Evolutionary conservation across 2,329 filamentous ascomycete species (phyloP).

Genomic region (Hysterium pulicare): DNA sequence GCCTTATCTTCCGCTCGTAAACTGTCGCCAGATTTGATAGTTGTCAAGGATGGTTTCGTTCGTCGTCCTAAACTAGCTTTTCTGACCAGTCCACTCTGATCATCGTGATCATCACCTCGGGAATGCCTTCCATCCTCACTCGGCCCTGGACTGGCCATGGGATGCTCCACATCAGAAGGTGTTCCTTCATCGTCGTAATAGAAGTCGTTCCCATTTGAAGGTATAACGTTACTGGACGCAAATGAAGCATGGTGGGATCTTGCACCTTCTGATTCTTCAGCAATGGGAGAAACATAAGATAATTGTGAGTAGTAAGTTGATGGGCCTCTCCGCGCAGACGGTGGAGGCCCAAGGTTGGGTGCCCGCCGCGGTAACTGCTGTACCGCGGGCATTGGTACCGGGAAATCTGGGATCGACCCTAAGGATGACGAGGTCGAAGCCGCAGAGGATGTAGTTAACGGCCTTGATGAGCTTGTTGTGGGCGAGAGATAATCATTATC

Average conservation of each 20-base stretch:
- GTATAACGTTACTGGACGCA: conserved; percentile 50
- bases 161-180: conserved; percentile 38
- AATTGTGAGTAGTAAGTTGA: conserved; percentile 48
- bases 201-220: conserved; percentile 38
- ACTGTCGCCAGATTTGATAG: conserved; percentile 44
- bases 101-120: conserved; percentile 31
- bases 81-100: conserved; percentile 40
- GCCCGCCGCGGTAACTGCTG: conserved; percentile 36
- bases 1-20: conserved; percentile 20
- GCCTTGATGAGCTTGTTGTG: conserved; percentile 26
- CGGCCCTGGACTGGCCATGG: conserved; percentile 30
- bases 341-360: conserved; percentile 47
- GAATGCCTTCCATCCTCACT: conserved; percentile 30
- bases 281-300: conserved; percentile 48
- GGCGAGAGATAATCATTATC: conserved; percentile 35
- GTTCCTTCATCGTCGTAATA: conserved; percentile 37
- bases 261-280: conserved; percentile 46
- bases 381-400: conserved; percentile 30
- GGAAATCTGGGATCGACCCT: conserved; percentile 42
- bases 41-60: conserved; percentile 47
- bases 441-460: conserved; percentile 36
- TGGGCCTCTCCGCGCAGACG: conserved; percentile 46
- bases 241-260: conserved; percentile 42
- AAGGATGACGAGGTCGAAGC: conserved; percentile 39
- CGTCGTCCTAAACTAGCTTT: conserved; percentile 49